A percentile compares a stretch with the other conserved stretches of the same genome.
Conservation (phyloP, 2,329 filamentous ascomycete species). For the Sclerotinia borealis region DNA sequence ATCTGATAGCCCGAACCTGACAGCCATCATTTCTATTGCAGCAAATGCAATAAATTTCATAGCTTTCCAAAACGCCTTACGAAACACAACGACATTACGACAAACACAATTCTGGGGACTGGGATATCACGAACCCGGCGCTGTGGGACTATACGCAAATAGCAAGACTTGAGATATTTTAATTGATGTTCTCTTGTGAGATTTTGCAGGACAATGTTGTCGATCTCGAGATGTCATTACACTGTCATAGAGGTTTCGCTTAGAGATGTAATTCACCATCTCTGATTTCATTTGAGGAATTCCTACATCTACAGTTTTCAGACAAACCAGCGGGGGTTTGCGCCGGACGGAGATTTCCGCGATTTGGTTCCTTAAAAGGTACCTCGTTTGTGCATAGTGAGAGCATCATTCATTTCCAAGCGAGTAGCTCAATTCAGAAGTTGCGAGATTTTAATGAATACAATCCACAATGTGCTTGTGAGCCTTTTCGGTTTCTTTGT, state of each 20-base stretch:
- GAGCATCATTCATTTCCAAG: not conserved
- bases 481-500: not conserved
- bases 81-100: constrained; percentile 2
- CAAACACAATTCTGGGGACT: constrained; percentile 1
- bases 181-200: not conserved
- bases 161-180: not conserved
- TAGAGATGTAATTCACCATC: not conserved
- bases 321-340: not conserved
- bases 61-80: not conserved
- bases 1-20: constrained; percentile 7
- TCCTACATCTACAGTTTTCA: not conserved
- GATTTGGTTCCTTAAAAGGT: constrained; percentile 1
- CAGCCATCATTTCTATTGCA: not conserved
- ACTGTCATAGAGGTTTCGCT: not conserved
- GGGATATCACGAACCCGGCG: constrained; percentile 3
- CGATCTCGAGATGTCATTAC: constrained; percentile 1
- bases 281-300: not conserved
- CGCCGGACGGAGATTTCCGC: not conserved
- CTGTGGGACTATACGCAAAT: not conserved
- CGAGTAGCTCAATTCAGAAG: constrained; percentile 5
- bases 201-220: not conserved
- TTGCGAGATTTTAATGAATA: not conserved
- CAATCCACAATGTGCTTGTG: not conserved
- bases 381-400: not conserved
- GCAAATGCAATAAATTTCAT: constrained; percentile 2